phyloP scores from a whole-genome alignment of 345 rosid genomes.

The Eucalyptus cloeziana region DNA sequence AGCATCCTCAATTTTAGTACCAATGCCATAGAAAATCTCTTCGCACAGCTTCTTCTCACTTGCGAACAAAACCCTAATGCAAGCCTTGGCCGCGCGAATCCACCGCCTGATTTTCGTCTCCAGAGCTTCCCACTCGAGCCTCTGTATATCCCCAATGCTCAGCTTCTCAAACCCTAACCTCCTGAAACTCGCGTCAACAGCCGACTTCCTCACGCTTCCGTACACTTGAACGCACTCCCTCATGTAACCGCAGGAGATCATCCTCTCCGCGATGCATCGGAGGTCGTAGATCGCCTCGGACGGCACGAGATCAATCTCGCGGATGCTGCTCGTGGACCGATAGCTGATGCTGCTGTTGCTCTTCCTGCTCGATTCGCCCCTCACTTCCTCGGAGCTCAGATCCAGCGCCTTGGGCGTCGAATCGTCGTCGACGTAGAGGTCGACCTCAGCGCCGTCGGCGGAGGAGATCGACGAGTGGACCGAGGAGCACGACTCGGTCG shows the following conservation, averaged over 20 bases:
- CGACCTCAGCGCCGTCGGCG: neutral
- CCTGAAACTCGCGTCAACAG: slow-evolving; percentile 61
- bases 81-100: slow-evolving; percentile 81
- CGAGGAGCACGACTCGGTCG: slow-evolving; percentile 1
- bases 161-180: slow-evolving; percentile 74
- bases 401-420: neutral
- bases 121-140: slow-evolving; percentile 58
- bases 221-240: slow-evolving; percentile 90
- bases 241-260: slow-evolving; percentile 70
- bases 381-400: neutral
- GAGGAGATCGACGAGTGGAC: slow-evolving; percentile 16
- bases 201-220: slow-evolving; percentile 82
- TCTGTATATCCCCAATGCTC: slow-evolving; percentile 89
- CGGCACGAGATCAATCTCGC: slow-evolving; percentile 81
- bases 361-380: neutral
- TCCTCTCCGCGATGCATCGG: slow-evolving; percentile 60
- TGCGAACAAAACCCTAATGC: slow-evolving; percentile 67
- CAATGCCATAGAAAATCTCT: slow-evolving; percentile 67
- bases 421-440: neutral
- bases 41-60: slow-evolving; percentile 82
- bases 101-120: slow-evolving; percentile 84
- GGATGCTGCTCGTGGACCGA: slow-evolving; percentile 77
- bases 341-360: slow-evolving; percentile 16
- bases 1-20: slow-evolving; percentile 52
- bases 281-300: slow-evolving; percentile 54